A percentile compares a stretch with the other conserved stretches of the same genome.
These are phyloP conservation scores for Phaffomyces opuntiae DNA, from an alignment of 805 yeast species.

Conservation along the genomic window DNA sequence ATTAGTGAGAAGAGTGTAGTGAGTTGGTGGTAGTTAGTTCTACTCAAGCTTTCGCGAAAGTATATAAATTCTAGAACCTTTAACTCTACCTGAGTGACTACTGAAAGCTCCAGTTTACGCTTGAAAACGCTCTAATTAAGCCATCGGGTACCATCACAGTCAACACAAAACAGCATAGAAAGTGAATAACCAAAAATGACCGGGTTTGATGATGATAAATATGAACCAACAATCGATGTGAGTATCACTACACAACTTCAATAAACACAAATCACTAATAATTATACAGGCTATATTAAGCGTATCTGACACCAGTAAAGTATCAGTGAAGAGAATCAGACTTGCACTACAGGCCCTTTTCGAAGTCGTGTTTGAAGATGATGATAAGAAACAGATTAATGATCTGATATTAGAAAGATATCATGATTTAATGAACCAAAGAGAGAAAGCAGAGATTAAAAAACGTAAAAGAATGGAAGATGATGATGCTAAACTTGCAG, in stretches of 20 bases:
- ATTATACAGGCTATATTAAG: conserved; percentile 53
- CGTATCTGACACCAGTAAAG: conserved; percentile 61
- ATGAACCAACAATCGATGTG: conserved; percentile 60
- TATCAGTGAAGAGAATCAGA: conserved; percentile 66
- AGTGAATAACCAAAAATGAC: too few species aligned
- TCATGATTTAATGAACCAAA: conserved; percentile 36
- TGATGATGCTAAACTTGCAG: conserved; percentile 48
- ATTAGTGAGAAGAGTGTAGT: neutral
- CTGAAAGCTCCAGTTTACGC: neutral
- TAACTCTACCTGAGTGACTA: too few species aligned
- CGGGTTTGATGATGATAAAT: conserved; percentile 14
- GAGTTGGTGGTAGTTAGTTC: neutral
- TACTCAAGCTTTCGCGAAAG: too few species aligned
- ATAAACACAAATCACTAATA: conserved; percentile 4
- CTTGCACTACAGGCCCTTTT: conserved; percentile 67
- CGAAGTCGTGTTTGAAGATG: conserved; percentile 40
- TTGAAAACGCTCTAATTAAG: neutral
- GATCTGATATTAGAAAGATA: conserved; percentile 55
- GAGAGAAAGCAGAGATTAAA: conserved; percentile 26
- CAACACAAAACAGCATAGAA: too few species aligned
- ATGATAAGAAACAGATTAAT: conserved; percentile 49
- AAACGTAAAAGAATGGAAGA: conserved; percentile 33
- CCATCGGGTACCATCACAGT: too few species aligned
- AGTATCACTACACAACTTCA: conserved; percentile 17
- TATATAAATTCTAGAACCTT: too few species aligned